Percentiles rank a stretch among this genome's conserved stretches.
These are phyloP conservation scores for Coemansia sp. DNA, from an alignment of 192 early-diverging fungal species.

Conservation along the genomic window DNA sequence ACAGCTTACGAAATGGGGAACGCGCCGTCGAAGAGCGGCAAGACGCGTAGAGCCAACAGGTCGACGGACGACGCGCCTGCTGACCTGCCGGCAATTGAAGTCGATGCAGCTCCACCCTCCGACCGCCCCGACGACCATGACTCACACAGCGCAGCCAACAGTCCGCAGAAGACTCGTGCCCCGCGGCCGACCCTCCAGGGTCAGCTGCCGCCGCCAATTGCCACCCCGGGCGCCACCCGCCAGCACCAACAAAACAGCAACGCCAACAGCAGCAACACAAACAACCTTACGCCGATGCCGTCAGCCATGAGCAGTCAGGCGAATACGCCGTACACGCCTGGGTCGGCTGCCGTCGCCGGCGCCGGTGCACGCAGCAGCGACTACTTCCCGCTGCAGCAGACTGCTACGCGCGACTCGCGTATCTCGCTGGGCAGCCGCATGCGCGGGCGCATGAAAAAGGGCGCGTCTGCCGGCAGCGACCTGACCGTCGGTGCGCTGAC, in stretches of 20 bases:
- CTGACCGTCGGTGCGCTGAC: neutral
- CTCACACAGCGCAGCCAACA: slow-evolving; percentile 13
- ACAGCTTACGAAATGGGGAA: slow-evolving; percentile 28
- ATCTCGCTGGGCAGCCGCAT: slow-evolving; percentile 42
- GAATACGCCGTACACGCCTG: slow-evolving; percentile 38
- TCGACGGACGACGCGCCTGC: neutral
- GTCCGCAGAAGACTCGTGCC: neutral
- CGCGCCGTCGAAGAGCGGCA: slow-evolving; percentile 39
- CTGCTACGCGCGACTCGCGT: slow-evolving; percentile 47
- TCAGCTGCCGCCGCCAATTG: slow-evolving; percentile 12
- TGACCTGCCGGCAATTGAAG: neutral
- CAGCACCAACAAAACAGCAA: slow-evolving; percentile 1
- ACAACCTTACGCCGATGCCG: neutral
- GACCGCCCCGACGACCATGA: neutral
- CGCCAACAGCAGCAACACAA: slow-evolving; percentile 2
- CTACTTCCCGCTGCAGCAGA: slow-evolving; percentile 45
- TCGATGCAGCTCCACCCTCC: neutral
- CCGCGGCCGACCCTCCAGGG: slow-evolving; percentile 36
- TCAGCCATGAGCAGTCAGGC: slow-evolving; percentile 12
- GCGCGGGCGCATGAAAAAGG: slow-evolving; percentile 28
- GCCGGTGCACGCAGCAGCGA: slow-evolving; percentile 17
- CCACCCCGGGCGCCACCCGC: too few species aligned
- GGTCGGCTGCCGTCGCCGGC: slow-evolving; percentile 3
- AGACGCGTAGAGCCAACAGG: slow-evolving; percentile 23
- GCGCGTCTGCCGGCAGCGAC: neutral